Conservation (phyloP, 306 rosid genomes). For the Acmispon strigosus region DNA sequence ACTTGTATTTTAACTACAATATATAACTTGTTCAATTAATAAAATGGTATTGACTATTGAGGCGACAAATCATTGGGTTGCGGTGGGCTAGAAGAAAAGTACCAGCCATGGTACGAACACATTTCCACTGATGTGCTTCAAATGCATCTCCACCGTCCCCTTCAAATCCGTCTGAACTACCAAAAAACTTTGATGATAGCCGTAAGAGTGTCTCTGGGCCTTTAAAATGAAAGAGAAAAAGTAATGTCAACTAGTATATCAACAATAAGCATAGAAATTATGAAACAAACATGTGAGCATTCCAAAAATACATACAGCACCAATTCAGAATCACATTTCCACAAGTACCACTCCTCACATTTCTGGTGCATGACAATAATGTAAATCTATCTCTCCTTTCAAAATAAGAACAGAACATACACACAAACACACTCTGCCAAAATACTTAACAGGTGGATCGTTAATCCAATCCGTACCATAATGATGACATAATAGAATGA, state of each 20-base stretch:
- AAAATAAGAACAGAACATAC: not conserved
- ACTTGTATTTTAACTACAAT: not conserved
- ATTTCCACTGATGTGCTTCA: slow-evolving; percentile 85
- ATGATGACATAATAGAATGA: not conserved
- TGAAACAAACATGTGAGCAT: not conserved
- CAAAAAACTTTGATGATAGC: slow-evolving; percentile 43
- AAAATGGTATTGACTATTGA: not conserved
- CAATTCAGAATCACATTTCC: not conserved
- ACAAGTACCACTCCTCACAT: not conserved
- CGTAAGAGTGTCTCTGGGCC: slow-evolving; percentile 84
- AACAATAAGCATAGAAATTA: not conserved
- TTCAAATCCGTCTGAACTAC: slow-evolving; percentile 51
- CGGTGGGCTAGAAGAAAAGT: slow-evolving; percentile 20
- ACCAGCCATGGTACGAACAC: slow-evolving; percentile 81
- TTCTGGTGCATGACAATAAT: not conserved
- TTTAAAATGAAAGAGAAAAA: slow-evolving; percentile 18
- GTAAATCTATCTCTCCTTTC: not conserved
- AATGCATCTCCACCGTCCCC: slow-evolving; percentile 65
- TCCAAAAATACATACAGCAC: not conserved
- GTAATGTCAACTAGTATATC: not conserved
- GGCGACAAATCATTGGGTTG: slow-evolving; percentile 6
- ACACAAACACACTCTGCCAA: not conserved
- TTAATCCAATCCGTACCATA: not conserved
- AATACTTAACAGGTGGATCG: not conserved
- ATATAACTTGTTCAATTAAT: no score